Evolutionary conservation across 495 filamentous ascomycete genomes (phyloP).

Genomic region (Penicillium pulvis): DNA sequence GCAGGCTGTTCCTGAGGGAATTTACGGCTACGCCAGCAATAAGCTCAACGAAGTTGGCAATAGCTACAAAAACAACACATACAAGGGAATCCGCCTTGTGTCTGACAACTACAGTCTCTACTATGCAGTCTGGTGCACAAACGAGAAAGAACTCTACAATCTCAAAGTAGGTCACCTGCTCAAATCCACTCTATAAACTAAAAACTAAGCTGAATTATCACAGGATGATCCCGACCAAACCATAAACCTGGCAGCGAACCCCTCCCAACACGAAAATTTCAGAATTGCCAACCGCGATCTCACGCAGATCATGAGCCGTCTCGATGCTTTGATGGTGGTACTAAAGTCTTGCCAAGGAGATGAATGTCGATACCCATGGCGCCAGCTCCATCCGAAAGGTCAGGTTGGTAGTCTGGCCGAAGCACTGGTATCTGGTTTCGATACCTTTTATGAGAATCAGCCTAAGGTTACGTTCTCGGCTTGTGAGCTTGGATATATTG

Average conservation of each 20-base stretch:
- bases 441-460: slow-evolving; percentile 59
- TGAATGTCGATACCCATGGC: slow-evolving; percentile 57
- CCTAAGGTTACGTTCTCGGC: slow-evolving; percentile 54
- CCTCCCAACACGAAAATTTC: slow-evolving; percentile 20
- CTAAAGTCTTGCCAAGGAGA: slow-evolving; percentile 60
- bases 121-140: slow-evolving; percentile 63
- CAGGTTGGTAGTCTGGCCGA: slow-evolving; percentile 36
- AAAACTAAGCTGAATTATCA: not conserved
- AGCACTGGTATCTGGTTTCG: slow-evolving; percentile 50
- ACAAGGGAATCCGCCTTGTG: slow-evolving; percentile 59
- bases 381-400: slow-evolving; percentile 54
- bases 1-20: slow-evolving; percentile 52
- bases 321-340: slow-evolving; percentile 61
- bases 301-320: slow-evolving; percentile 46
- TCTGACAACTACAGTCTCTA: slow-evolving; percentile 54
- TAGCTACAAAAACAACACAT: slow-evolving; percentile 53
- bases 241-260: slow-evolving; percentile 45
- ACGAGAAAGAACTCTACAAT: slow-evolving; percentile 61
- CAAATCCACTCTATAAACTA: not conserved
- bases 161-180: slow-evolving; percentile 38
- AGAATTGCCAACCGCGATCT: slow-evolving; percentile 28
- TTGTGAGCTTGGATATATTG: slow-evolving; percentile 63
- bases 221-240: slow-evolving; percentile 60
- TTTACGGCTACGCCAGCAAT: slow-evolving; percentile 35
- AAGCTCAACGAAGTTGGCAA: slow-evolving; percentile 19